Evolutionary conservation across 257 asterid species (phyloP).

Genomic region (Salvia miltiorrhiza): DNA sequence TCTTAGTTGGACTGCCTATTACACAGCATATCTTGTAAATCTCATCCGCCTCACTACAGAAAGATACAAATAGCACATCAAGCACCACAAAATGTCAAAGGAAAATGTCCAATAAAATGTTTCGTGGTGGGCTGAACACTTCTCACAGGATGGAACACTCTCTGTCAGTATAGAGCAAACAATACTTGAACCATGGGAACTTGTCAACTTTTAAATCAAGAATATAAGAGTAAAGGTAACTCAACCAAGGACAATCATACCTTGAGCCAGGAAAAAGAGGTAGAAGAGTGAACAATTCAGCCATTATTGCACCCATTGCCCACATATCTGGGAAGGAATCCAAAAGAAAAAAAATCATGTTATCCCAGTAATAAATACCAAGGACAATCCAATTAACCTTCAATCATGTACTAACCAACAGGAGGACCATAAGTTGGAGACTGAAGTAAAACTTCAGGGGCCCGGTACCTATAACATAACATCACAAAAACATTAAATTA

Average conservation of each 20-base stretch:
- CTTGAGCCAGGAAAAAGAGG: slow-evolving; percentile 95
- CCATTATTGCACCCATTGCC: slow-evolving; percentile 99
- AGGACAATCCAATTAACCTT: background rate
- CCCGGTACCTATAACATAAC: slow-evolving; percentile 75
- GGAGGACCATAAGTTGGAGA: slow-evolving; percentile 81
- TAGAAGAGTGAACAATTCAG: slow-evolving; percentile 77
- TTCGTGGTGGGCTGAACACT: background rate
- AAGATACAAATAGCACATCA: slow-evolving; percentile 5
- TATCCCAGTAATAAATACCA: background rate
- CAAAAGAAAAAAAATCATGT: background rate
- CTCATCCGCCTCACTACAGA: slow-evolving; percentile 89
- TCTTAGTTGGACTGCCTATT: slow-evolving; percentile 73
- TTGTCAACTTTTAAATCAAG: background rate
- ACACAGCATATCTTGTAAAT: slow-evolving; percentile 86
- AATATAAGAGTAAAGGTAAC: background rate
- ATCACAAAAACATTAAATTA: slow-evolving; percentile 8
- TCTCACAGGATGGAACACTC: background rate
- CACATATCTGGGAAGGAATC: slow-evolving; percentile 66
- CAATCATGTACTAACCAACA: slow-evolving; percentile 61
- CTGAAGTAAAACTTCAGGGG: slow-evolving; percentile 96
- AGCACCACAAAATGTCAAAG: background rate
- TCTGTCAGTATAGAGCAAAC: background rate
- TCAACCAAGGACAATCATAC: slow-evolving; percentile 27
- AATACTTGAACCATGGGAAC: background rate
- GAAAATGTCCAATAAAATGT: background rate